phyloP scores from a whole-genome alignment of 495 filamentous ascomycete genomes.

The Neurospora cerealis region DNA sequence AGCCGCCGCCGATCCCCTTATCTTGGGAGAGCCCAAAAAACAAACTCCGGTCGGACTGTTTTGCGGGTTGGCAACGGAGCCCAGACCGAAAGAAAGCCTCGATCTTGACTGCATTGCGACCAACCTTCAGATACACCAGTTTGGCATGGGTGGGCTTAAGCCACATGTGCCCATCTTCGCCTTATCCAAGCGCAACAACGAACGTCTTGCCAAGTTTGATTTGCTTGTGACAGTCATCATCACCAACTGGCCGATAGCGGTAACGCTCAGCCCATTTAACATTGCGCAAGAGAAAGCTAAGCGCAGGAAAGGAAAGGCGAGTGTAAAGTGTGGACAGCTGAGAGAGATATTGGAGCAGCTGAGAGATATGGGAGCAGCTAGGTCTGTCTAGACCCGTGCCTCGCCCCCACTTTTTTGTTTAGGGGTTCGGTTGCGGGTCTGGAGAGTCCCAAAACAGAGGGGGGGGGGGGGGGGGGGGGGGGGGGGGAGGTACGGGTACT shows the following conservation, averaged over 20 bases:
- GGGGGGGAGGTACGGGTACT: background rate
- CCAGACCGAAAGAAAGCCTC: background rate
- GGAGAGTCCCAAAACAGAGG: background rate
- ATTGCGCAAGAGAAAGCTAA: background rate
- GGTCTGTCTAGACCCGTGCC: background rate
- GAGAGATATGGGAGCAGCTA: background rate
- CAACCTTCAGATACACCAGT: background rate
- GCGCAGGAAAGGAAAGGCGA: background rate
- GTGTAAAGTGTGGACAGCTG: background rate
- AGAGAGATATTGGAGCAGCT: background rate
- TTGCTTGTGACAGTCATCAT: background rate
- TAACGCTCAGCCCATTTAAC: background rate
- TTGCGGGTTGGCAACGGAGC: background rate
- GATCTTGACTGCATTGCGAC: background rate
- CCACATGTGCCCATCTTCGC: background rate
- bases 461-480: too few species aligned
- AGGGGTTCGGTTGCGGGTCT: background rate
- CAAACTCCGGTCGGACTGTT: background rate
- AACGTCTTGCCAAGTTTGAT: background rate
- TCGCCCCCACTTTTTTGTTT: background rate
- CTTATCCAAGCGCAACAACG: background rate
- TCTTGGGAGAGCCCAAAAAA: background rate
- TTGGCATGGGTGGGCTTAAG: background rate
- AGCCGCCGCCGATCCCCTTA: background rate
- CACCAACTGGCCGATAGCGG: background rate